A percentile compares a stretch with the other conserved stretches of the same genome.
These are phyloP conservation scores for Knufia petricola DNA, from an alignment of 2,329 filamentous ascomycete species.

Conservation along the genomic window DNA sequence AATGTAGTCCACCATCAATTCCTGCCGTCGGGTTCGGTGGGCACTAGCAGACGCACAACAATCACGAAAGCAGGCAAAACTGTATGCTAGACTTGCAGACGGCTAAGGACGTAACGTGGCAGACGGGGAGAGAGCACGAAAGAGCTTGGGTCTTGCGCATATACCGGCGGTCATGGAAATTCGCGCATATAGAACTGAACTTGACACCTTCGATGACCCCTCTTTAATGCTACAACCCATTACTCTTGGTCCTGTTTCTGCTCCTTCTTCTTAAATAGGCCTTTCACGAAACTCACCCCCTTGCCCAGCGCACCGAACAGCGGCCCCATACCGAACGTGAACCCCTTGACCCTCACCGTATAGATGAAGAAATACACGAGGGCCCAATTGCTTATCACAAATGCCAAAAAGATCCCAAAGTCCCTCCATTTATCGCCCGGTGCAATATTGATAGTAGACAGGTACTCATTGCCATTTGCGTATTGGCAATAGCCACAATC, in stretches of 20 bases:
- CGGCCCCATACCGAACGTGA: slow-evolving; percentile 58
- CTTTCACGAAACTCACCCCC: slow-evolving; percentile 24
- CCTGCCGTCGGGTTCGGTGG: too few species aligned
- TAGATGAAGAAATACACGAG: slow-evolving; percentile 71
- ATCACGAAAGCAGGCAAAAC: too few species aligned
- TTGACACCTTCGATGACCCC: too few species aligned
- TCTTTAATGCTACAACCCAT: too few species aligned
- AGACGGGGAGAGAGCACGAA: too few species aligned
- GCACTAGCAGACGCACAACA: too few species aligned
- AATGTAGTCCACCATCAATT: too few species aligned
- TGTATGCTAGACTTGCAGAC: too few species aligned
- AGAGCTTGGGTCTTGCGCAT: too few species aligned
- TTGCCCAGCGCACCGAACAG: slow-evolving; percentile 44
- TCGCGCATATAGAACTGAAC: too few species aligned
- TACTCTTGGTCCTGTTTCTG: neutral
- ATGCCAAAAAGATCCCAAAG: slow-evolving; percentile 64
- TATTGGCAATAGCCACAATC: slow-evolving; percentile 65
- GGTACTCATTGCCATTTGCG: slow-evolving; percentile 55
- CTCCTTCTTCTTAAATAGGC: slow-evolving; percentile 1
- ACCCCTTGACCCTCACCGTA: slow-evolving; percentile 58
- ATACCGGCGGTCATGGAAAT: too few species aligned
- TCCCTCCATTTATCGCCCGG: slow-evolving; percentile 58
- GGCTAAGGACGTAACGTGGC: too few species aligned
- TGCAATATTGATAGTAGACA: slow-evolving; percentile 44
- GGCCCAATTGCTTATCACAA: slow-evolving; percentile 60